phyloP scores from a whole-genome alignment of 768 basidiomycete genomes.

The Phanerodontia chrysosporium region DNA sequence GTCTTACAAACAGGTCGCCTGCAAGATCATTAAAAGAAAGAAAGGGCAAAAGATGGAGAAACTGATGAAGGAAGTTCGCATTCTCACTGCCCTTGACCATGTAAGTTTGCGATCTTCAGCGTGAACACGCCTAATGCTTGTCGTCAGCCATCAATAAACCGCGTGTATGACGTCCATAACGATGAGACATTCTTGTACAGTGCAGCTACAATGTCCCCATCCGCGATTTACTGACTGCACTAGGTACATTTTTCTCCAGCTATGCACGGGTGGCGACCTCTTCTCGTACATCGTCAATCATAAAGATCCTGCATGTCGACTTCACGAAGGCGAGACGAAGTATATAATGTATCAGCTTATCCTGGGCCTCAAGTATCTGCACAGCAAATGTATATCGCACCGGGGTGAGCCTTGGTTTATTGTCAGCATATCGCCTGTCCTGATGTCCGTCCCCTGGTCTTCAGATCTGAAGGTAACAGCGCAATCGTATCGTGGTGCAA shows the following conservation, averaged over 20 bases:
- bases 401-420: constrained; percentile 49
- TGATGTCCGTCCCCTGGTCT: too few relatives aligned
- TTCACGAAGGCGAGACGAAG: constrained; percentile 79
- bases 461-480: constrained; percentile 58
- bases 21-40: constrained; percentile 72
- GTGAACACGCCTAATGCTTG: not conserved
- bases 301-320: constrained; percentile 40
- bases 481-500: not conserved
- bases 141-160: constrained; percentile 74
- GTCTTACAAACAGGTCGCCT: constrained; percentile 71
- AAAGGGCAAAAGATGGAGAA: constrained; percentile 53
- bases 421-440: too few relatives aligned
- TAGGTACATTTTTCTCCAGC: constrained; percentile 80
- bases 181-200: constrained; percentile 23
- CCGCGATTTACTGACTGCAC: not conserved
- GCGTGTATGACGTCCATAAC: constrained; percentile 58
- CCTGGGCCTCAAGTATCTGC: constrained; percentile 67
- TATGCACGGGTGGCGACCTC: constrained; percentile 85
- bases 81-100: constrained; percentile 67
- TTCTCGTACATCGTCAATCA: constrained; percentile 77
- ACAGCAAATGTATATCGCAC: constrained; percentile 71
- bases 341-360: constrained; percentile 80
- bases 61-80: constrained; percentile 75
- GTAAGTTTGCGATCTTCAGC: constrained; percentile 39
- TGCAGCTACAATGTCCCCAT: not conserved